Percentiles rank a stretch among this genome's conserved stretches.
Conservation (phyloP, 176 grass and related monocot genomes). For the Alloteropsis semialata region DNA sequence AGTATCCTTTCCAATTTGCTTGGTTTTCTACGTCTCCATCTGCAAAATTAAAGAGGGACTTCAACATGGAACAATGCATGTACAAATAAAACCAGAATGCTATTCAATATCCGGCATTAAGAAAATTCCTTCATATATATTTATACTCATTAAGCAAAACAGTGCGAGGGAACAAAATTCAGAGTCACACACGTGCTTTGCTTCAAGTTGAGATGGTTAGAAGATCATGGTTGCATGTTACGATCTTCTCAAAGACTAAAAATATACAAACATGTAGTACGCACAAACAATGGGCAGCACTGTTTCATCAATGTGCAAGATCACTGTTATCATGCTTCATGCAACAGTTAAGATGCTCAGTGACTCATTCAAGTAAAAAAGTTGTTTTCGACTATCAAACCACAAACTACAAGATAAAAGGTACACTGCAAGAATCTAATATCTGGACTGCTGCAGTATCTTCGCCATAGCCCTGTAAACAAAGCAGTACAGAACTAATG, state of each 20-base stretch:
- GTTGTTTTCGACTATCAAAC: not conserved
- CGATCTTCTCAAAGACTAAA: not conserved
- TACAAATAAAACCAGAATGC: conserved; percentile 12
- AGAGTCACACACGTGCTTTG: not conserved
- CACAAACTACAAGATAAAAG: not conserved
- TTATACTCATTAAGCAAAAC: not conserved
- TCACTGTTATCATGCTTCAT: conserved; percentile 7
- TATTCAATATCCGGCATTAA: not conserved
- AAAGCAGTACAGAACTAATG: not conserved
- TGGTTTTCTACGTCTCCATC: conserved; percentile 69
- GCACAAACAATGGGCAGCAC: not conserved
- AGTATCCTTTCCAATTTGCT: conserved; percentile 84
- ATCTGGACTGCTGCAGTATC: not conserved
- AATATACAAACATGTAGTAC: not conserved
- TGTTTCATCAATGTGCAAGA: not conserved
- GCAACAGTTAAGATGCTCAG: not conserved
- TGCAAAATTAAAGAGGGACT: conserved; percentile 34
- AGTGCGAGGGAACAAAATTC: not conserved
- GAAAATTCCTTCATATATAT: not conserved
- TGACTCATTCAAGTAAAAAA: not conserved
- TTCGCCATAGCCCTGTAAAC: not conserved
- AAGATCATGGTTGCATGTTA: not conserved
- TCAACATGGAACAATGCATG: not conserved
- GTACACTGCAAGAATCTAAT: not conserved
- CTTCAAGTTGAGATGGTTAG: conserved; percentile 3